Evolutionary conservation across 495 filamentous ascomycete genomes (phyloP).

Genomic region (Aeminium ludgeri): DNA sequence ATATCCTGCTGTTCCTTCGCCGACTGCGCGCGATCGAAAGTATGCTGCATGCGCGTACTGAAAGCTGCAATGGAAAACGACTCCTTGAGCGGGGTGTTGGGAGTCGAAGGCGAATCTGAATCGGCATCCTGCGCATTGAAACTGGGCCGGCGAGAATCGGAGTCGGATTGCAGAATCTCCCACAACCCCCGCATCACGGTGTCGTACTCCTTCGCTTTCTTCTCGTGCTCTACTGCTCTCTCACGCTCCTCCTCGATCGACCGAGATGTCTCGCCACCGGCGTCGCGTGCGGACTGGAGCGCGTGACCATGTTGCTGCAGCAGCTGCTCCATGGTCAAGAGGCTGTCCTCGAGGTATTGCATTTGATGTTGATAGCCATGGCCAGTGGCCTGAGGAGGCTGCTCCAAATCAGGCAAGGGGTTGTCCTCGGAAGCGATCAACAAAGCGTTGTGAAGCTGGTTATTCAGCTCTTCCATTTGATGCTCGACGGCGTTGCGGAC

Average conservation of each 20-base stretch:
- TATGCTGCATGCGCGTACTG: slow-evolving; percentile 56
- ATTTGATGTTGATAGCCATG: slow-evolving; percentile 15
- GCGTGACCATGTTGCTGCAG: slow-evolving; percentile 7
- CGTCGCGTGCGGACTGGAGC: slow-evolving; percentile 4
- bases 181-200: slow-evolving; percentile 46
- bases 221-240: not conserved
- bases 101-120: not conserved
- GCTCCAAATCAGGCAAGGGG: slow-evolving; percentile 3
- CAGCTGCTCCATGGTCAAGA: slow-evolving; percentile 10
- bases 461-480: slow-evolving; percentile 20
- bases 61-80: slow-evolving; percentile 51
- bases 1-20: slow-evolving; percentile 73
- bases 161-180: slow-evolving; percentile 38
- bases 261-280: not conserved
- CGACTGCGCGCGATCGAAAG: slow-evolving; percentile 45
- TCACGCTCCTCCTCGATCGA: slow-evolving; percentile 2
- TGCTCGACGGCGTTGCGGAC: slow-evolving; percentile 18
- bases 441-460: slow-evolving; percentile 18
- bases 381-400: slow-evolving; percentile 9
- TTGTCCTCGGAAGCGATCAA: slow-evolving; percentile 11
- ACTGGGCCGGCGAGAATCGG: slow-evolving; percentile 1
- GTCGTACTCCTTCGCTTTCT: slow-evolving; percentile 16
- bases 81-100: slow-evolving; percentile 24
- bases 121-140: slow-evolving; percentile 1
- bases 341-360: slow-evolving; percentile 13